Percentiles rank a stretch among this genome's conserved stretches.
Evolutionary conservation across 176 grass and related monocot genomes (phyloP).

Genomic region (Aechmea fasciata): DNA sequence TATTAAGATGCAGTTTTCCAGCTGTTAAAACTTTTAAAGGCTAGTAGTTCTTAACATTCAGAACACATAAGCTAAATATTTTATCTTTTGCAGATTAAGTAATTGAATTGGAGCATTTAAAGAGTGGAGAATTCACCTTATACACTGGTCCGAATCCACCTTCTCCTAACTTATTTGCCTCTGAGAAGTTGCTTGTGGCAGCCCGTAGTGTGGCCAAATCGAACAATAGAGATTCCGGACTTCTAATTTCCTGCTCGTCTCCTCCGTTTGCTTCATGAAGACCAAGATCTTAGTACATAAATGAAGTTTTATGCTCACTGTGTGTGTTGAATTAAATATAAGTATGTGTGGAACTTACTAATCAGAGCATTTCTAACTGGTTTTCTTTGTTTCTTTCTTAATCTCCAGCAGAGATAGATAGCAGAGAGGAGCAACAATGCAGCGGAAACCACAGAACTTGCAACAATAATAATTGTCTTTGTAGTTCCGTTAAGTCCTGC

Average conservation of each 20-base stretch:
- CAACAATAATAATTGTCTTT: slow-evolving; percentile 15
- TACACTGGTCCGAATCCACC: slow-evolving; percentile 57
- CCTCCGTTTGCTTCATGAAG: not conserved
- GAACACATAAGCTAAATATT: too few relatives aligned
- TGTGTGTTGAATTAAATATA: not conserved
- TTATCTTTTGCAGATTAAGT: too few relatives aligned
- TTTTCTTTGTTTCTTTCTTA: not conserved
- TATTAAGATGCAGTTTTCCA: too few relatives aligned
- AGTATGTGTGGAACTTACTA: not conserved
- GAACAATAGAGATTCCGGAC: slow-evolving; percentile 17
- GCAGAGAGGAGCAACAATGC: slow-evolving; percentile 22
- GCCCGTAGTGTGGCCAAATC: slow-evolving; percentile 26
- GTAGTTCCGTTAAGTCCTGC: not conserved
- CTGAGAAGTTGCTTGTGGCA: slow-evolving; percentile 45
- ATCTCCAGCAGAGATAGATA: slow-evolving; percentile 5
- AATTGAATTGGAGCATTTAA: too few relatives aligned
- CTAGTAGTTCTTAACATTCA: too few relatives aligned
- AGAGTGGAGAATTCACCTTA: slow-evolving; percentile 23
- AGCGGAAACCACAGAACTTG: slow-evolving; percentile 1
- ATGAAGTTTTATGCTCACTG: not conserved
- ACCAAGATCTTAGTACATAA: not conserved
- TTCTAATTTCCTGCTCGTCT: slow-evolving; percentile 18
- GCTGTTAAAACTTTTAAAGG: too few relatives aligned
- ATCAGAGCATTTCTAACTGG: not conserved
- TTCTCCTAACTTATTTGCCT: slow-evolving; percentile 47